Conservation (phyloP, 208 protist genomes). For the Acanthamoeba healyi region DNA sequence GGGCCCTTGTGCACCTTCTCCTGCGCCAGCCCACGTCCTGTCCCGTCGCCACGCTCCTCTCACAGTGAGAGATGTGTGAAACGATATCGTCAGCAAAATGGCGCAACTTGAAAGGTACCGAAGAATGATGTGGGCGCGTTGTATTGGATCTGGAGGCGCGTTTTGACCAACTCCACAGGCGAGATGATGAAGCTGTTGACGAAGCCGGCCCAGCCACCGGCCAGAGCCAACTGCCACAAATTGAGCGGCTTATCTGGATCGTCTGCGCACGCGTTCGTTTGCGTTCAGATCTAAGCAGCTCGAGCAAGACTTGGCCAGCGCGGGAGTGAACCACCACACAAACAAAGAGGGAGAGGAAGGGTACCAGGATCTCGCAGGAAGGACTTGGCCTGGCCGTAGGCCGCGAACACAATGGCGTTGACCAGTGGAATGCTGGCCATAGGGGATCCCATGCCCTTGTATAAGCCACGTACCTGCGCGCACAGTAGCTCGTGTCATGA, state of each 20-base stretch:
- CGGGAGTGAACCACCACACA: neutral
- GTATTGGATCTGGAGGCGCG: conserved; percentile 72
- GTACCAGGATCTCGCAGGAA: conserved; percentile 30
- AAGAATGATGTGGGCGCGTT: neutral
- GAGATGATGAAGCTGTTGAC: conserved; percentile 68
- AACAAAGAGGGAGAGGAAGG: neutral
- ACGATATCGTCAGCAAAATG: too few relatives aligned
- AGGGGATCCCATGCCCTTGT: conserved; percentile 72
- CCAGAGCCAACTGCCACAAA: conserved; percentile 56
- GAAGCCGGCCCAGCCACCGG: conserved; percentile 62
- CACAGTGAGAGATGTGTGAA: too few relatives aligned
- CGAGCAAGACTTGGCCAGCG: neutral
- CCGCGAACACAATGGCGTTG: conserved; percentile 70
- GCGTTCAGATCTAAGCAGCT: neutral
- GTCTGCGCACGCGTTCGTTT: neutral
- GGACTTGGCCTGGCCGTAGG: conserved; percentile 64
- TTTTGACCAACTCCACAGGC: conserved; percentile 66
- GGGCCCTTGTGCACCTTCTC: conserved; percentile 36
- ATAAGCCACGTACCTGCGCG: neutral
- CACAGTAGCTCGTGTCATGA: neutral
- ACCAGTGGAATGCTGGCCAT: conserved; percentile 66
- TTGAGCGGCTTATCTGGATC: conserved; percentile 22
- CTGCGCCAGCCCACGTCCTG: neutral
- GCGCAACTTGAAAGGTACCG: neutral
- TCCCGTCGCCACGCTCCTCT: too few relatives aligned